Evolutionary conservation across 2,329 filamentous ascomycete species (phyloP), one percentile per base, ranked within the genome.

Genomic region (Cordyceps tenuipes): DNA sequence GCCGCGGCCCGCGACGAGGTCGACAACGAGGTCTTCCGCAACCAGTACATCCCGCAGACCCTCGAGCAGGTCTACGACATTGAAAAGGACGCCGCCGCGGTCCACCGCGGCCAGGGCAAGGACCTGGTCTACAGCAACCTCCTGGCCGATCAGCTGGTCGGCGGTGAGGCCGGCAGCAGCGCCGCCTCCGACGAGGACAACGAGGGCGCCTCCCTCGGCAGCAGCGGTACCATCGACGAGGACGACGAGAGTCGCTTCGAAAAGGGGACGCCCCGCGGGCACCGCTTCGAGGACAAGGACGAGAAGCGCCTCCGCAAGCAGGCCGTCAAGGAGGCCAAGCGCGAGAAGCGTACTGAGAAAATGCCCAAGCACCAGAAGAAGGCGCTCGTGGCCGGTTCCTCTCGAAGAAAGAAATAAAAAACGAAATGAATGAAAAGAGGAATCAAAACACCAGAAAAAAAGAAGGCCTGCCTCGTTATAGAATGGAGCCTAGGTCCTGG

Each of bases 311-410:
- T 72, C 65, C 94, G 97, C 73, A 99, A 99, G 73, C 83, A 85
- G 71, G 87, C 88, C 1, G 88, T 97, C 66, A 99, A 97, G 76
- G 93, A 97, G 69, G 93, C 92, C 68, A 97, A 96, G 77, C 86
- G 91, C 41, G 92, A 97, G 73, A 91, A 95, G 78, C 80, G 94
- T 62, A 90, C 93, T 73, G 89, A 90, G 4, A 99, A 99, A 79
- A 96, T 99, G 76, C 93, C 94, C 0, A 99, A 99, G 76, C 86
- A 95, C 71, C 65, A 96, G 39, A 99, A 99, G 82, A 97, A 97
- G 79, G 90, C 88, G 71, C 75, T 96, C 61, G 83, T 96, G 29
- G 82, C 80, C 60, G 78, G 78, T 63, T 79, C 81, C 17, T 79
- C 83, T 60, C 78, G 84, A 65, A 84, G 82, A 68, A 88, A 89